phyloP scores from a whole-genome alignment of 164 flowering plant genomes.

The Buxus sempervirens region DNA sequence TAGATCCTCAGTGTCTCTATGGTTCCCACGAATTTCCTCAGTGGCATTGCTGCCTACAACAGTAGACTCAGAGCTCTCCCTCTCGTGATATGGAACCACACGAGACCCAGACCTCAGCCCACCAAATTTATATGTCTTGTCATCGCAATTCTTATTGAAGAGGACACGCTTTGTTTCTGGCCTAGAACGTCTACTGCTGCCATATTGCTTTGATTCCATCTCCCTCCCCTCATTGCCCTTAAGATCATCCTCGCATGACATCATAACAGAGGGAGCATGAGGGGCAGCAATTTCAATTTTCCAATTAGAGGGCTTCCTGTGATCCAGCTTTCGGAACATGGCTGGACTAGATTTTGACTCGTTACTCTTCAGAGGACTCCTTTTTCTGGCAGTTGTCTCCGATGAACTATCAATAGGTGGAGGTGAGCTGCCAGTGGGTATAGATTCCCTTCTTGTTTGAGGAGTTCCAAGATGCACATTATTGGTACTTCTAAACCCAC shows the following conservation, averaged over 20 bases:
- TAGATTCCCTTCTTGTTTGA: slow-evolving; percentile 23
- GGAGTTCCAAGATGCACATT: slow-evolving; percentile 29
- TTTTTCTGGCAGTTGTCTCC: slow-evolving; percentile 35
- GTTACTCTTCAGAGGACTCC: slow-evolving; percentile 34
- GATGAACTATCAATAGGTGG: slow-evolving; percentile 37
- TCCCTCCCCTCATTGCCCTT: slow-evolving; percentile 26
- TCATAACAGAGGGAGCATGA: slow-evolving; percentile 16
- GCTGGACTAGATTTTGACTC: slow-evolving; percentile 37
- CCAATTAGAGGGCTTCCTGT: slow-evolving; percentile 47
- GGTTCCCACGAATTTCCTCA: slow-evolving; percentile 32
- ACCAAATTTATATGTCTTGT: slow-evolving; percentile 39
- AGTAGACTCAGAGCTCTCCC: slow-evolving; percentile 35
- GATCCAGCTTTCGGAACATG: slow-evolving; percentile 38
- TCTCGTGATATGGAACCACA: slow-evolving; percentile 54
- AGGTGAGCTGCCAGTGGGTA: slow-evolving; percentile 28
- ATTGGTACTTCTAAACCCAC: slow-evolving; percentile 26
- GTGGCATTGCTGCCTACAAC: slow-evolving; percentile 30
- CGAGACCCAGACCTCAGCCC: slow-evolving; percentile 55
- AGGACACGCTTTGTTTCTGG: slow-evolving; percentile 45
- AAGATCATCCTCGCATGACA: slow-evolving; percentile 18
- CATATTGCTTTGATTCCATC: slow-evolving; percentile 24
- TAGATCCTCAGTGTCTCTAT: slow-evolving; percentile 57
- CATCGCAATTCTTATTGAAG: slow-evolving; percentile 41
- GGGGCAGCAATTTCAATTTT: slow-evolving; percentile 51
- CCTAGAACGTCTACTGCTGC: slow-evolving; percentile 26